Evolutionary conservation across 75 land plant genomes (phyloP).

Genomic region (Adiantum capillusveneris): DNA sequence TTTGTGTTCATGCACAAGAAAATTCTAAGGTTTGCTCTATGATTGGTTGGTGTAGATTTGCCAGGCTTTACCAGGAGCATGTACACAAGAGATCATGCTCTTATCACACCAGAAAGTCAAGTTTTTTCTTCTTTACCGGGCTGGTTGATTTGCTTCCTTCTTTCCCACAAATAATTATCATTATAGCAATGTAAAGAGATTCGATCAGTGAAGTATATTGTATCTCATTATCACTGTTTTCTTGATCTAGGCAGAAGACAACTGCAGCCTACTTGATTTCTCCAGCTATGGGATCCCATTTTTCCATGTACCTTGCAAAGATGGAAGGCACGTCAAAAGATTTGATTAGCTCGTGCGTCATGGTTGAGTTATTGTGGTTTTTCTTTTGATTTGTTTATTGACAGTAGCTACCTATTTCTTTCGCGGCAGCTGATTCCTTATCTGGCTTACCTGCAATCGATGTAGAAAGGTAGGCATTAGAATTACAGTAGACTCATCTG

Average conservation of each 20-base stretch:
- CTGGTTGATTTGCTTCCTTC: slow-evolving; percentile 44
- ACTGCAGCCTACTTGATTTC: slow-evolving; percentile 80
- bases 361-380: too few species aligned
- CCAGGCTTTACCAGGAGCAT: slow-evolving; percentile 96
- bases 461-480: slow-evolving; percentile 47
- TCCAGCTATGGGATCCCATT: slow-evolving; percentile 89
- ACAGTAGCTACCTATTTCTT: slow-evolving; percentile 2
- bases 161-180: too few species aligned
- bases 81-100: slow-evolving; percentile 69
- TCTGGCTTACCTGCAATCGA: slow-evolving; percentile 45
- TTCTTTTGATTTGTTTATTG: too few species aligned
- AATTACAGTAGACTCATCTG: too few species aligned
- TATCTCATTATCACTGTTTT: too few species aligned
- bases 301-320: slow-evolving; percentile 82
- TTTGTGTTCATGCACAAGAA: too few species aligned
- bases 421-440: slow-evolving; percentile 37
- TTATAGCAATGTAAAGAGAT: too few species aligned
- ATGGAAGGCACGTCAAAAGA: slow-evolving; percentile 92
- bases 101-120: slow-evolving; percentile 94
- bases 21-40: too few species aligned
- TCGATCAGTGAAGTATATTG: too few species aligned
- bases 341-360: too few species aligned
- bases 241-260: slow-evolving; percentile 54
- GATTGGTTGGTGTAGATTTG: slow-evolving; percentile 75
- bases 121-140: slow-evolving; percentile 80